These are phyloP conservation scores for Acacia pycnantha DNA, from an alignment of 331 rosid genomes.

Conservation along the genomic window DNA sequence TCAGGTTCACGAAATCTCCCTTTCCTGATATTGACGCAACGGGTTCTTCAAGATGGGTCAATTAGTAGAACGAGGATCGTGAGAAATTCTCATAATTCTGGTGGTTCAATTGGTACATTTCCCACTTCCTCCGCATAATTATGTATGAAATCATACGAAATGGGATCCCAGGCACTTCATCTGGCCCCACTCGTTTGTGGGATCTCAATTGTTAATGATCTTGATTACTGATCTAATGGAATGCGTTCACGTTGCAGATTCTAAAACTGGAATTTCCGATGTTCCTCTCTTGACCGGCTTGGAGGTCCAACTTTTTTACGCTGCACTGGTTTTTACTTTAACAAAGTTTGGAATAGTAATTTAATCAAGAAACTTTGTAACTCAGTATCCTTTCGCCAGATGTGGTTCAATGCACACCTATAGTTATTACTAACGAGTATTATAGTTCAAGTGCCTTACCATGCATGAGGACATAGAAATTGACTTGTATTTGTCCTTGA, in stretches of 20 bases:
- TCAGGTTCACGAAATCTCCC: constrained; percentile 12
- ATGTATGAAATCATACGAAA: not conserved
- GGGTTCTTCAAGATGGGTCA: constrained; percentile 27
- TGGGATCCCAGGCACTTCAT: not conserved
- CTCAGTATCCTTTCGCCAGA: not conserved
- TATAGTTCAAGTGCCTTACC: not conserved
- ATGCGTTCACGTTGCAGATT: constrained; percentile 45
- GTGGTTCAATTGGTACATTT: constrained; percentile 36
- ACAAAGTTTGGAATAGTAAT: not conserved
- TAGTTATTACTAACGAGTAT: not conserved
- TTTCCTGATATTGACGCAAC: constrained; percentile 10
- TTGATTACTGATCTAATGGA: not conserved
- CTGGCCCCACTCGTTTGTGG: not conserved
- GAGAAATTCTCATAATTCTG: constrained; percentile 32
- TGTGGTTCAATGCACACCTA: not conserved
- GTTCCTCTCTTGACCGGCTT: constrained; percentile 58
- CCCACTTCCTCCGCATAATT: not conserved
- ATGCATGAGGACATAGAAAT: not conserved
- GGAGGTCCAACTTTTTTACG: constrained; percentile 44
- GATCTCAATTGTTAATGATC: not conserved
- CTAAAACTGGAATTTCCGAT: constrained; percentile 34
- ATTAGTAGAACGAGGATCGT: constrained; percentile 6
- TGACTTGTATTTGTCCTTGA: not conserved
- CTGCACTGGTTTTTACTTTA: not conserved
- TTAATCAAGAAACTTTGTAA: not conserved